These are phyloP conservation scores for Kockiozyma suomiensis DNA, from an alignment of 805 yeast species.

Conservation along the genomic window DNA sequence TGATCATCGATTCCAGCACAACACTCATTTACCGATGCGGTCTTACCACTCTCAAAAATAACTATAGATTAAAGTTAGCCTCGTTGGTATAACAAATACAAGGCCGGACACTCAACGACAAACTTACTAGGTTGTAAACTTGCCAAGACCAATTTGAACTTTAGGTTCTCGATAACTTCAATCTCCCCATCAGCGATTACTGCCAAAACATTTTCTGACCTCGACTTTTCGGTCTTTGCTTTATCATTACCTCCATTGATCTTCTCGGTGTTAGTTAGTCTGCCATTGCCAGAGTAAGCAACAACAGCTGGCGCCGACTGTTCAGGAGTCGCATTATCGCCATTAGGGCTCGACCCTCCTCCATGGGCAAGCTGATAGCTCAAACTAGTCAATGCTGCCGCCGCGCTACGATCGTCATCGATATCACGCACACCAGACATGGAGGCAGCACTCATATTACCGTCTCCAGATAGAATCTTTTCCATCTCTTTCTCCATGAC, in stretches of 20 bases:
- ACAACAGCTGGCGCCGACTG: neutral
- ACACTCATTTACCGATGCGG: neutral
- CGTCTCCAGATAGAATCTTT: conserved; percentile 22
- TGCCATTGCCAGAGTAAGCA: too few species aligned
- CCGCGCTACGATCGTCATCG: conserved; percentile 24
- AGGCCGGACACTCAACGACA: neutral
- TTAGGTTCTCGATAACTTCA: neutral
- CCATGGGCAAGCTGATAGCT: conserved; percentile 2
- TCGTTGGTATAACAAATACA: neutral
- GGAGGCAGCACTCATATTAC: neutral
- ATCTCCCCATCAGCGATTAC: neutral
- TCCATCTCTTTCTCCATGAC: conserved; percentile 29
- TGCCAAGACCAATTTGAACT: neutral
- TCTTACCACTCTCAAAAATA: conserved; percentile 4
- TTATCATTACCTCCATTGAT: too few species aligned
- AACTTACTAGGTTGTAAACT: conserved; percentile 8
- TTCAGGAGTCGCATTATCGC: neutral
- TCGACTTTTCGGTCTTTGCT: neutral
- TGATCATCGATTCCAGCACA: conserved; percentile 2
- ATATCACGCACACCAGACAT: neutral
- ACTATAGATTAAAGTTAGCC: neutral
- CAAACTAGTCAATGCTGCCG: conserved; percentile 9
- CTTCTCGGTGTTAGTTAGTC: too few species aligned
- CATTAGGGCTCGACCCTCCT: neutral
- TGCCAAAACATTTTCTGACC: neutral